These are phyloP conservation scores for Boletus subcaerulescens DNA, from an alignment of 768 basidiomycete species.

Conservation along the genomic window DNA sequence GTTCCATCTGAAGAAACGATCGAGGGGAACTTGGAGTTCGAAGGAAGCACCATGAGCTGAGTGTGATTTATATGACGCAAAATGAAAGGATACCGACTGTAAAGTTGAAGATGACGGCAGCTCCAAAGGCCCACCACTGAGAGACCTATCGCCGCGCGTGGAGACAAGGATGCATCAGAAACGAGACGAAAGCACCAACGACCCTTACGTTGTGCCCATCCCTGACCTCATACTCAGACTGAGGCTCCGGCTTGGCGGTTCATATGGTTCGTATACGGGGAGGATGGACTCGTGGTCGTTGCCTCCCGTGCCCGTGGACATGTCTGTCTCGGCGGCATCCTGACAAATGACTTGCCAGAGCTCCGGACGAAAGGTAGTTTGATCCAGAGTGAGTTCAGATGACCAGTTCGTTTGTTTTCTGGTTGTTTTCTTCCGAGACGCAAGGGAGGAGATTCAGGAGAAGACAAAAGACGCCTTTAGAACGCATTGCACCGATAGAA, in stretches of 20 bases:
- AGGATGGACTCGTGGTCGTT: conserved; percentile 12
- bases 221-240: background rate
- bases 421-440: background rate
- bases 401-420: background rate
- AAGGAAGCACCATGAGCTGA: conserved; percentile 5
- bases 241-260: conserved; percentile 1
- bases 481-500: background rate
- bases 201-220: conserved; percentile 3
- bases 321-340: conserved; percentile 5
- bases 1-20: conserved; percentile 26
- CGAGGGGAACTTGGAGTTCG: conserved; percentile 14
- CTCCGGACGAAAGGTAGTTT: conserved; percentile 6
- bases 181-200: background rate
- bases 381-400: conserved; percentile 13
- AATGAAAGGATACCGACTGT: conserved; percentile 12
- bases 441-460: background rate
- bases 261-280: conserved; percentile 27
- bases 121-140: conserved; percentile 6
- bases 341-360: conserved; percentile 25
- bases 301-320: background rate
- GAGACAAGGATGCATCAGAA: background rate
- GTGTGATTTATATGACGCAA: background rate
- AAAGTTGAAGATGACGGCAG: background rate
- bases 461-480: background rate
- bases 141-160: conserved; percentile 2